phyloP scores from a whole-genome alignment of 306 rosid genomes.

The Vigna angularis region DNA sequence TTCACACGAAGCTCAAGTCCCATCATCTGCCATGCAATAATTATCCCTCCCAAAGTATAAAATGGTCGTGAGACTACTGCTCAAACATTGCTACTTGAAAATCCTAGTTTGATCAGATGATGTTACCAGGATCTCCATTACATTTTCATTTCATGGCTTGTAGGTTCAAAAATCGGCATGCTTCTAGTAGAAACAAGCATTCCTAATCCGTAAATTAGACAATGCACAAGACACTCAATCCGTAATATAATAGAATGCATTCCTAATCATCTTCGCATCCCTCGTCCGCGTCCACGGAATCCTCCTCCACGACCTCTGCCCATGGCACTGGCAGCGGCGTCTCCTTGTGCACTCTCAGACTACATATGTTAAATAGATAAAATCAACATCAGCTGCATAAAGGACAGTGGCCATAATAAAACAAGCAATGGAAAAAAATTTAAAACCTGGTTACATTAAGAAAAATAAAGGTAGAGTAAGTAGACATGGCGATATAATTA shows the following conservation, averaged over 20 bases:
- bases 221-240: conserved; percentile 22
- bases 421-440: not conserved
- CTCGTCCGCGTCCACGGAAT: conserved; percentile 92
- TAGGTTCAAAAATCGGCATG: conserved; percentile 40
- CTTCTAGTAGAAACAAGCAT: conserved; percentile 39
- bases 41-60: conserved; percentile 30
- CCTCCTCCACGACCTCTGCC: conserved; percentile 95
- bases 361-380: conserved; percentile 46
- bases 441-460: not conserved
- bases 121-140: conserved; percentile 33
- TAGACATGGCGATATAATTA: not conserved
- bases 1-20: conserved; percentile 41
- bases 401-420: conserved; percentile 1
- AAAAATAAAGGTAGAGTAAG: not conserved
- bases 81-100: conserved; percentile 37
- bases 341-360: conserved; percentile 99
- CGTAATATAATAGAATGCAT: not conserved
- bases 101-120: conserved; percentile 30
- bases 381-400: conserved; percentile 25
- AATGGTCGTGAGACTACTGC: conserved; percentile 19
- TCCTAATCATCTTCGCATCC: conserved; percentile 81
- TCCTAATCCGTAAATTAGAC: not conserved
- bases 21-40: conserved; percentile 32
- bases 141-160: conserved; percentile 31
- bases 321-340: conserved; percentile 98